Conservation (phyloP, 2,329 filamentous ascomycete genomes). For the Endoconidiophora laricicola region DNA sequence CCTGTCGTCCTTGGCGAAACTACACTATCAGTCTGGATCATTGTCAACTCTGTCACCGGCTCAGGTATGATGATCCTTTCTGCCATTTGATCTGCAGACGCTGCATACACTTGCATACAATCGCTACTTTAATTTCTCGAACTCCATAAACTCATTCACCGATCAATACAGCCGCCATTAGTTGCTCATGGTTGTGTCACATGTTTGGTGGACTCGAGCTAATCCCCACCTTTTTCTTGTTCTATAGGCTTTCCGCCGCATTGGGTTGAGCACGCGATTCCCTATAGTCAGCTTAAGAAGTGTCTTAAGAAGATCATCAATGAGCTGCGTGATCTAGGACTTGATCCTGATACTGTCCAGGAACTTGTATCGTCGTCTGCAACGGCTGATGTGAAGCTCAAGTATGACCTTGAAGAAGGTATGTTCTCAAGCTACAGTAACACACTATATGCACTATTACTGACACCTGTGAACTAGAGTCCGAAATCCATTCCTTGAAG, state of each 20-base stretch:
- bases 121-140: no score
- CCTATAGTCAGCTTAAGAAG: slow-evolving; percentile 75
- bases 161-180: no score
- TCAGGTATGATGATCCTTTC: not conserved
- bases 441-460: not conserved
- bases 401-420: slow-evolving; percentile 38
- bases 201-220: not conserved
- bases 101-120: no score
- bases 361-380: slow-evolving; percentile 40
- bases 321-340: slow-evolving; percentile 54
- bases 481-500: slow-evolving; percentile 32
- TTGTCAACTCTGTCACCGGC: no score
- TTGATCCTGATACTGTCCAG: slow-evolving; percentile 54
- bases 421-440: slow-evolving; percentile 14
- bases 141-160: no score
- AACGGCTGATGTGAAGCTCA: slow-evolving; percentile 29
- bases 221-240: no score
- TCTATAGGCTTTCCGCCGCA: slow-evolving; percentile 49
- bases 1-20: not conserved
- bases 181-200: no score
- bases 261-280: slow-evolving; percentile 60
- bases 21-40: not conserved
- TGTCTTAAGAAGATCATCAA: slow-evolving; percentile 64
- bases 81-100: no score
- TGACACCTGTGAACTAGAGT: slow-evolving; percentile 17